These are phyloP conservation scores for Aspergillus sclerotiicarbonarius DNA, from an alignment of 495 filamentous ascomycete species.

Conservation along the genomic window DNA sequence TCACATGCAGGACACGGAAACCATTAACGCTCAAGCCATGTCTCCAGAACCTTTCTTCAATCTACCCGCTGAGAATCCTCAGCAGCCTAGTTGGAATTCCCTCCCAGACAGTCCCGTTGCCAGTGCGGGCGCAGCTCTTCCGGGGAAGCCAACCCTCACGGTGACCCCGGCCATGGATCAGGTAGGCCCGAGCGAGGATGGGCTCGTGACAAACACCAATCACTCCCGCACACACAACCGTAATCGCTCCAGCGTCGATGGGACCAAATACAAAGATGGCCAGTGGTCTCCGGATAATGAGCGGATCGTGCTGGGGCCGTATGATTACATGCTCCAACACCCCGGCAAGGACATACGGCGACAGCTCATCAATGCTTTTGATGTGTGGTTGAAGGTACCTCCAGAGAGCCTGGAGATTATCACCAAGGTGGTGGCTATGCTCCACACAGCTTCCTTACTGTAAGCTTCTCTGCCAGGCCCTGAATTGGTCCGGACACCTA, in stretches of 20 bases:
- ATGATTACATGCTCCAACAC: conserved; percentile 78
- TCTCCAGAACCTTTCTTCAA: conserved; percentile 37
- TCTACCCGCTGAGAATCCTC: conserved; percentile 69
- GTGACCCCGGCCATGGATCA: conserved; percentile 21
- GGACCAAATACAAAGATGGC: conserved; percentile 50
- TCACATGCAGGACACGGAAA: not conserved
- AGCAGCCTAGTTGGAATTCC: conserved; percentile 66
- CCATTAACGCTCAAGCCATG: conserved; percentile 8
- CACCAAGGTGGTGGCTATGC: conserved; percentile 84
- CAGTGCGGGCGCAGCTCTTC: not conserved
- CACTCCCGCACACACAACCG: conserved; percentile 28
- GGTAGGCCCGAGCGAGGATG: conserved; percentile 53
- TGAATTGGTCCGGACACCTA: not conserved
- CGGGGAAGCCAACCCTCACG: conserved; percentile 28
- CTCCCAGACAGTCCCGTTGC: conserved; percentile 29
- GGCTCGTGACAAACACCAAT: conserved; percentile 31
- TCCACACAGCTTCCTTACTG: conserved; percentile 89
- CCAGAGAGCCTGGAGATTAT: conserved; percentile 73
- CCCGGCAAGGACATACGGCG: conserved; percentile 91
- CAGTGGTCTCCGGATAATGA: conserved; percentile 73
- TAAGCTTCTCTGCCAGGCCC: conserved; percentile 28
- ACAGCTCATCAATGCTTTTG: conserved; percentile 85
- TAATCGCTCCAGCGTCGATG: conserved; percentile 47
- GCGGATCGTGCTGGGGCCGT: conserved; percentile 78
- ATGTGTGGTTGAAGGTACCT: conserved; percentile 85